phyloP scores from a whole-genome alignment of 2,329 filamentous ascomycete species.

The Endocalyx cinctus region DNA sequence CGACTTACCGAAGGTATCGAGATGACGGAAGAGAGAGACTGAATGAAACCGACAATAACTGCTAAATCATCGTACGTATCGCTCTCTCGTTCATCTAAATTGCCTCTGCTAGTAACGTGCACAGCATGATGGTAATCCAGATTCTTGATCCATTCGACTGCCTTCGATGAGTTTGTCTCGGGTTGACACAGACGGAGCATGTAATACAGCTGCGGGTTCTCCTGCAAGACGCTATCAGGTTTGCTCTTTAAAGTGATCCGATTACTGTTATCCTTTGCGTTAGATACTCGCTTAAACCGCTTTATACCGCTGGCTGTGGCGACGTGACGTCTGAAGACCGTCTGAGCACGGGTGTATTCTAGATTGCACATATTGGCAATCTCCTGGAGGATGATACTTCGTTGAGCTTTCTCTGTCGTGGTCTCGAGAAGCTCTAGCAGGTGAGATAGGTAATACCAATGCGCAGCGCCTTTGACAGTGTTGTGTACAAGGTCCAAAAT shows the following conservation, averaged over 20 bases:
- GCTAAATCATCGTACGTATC: slow-evolving; percentile 32
- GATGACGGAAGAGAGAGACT: slow-evolving; percentile 30
- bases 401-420: slow-evolving; percentile 24
- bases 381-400: slow-evolving; percentile 38
- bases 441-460: slow-evolving; percentile 36
- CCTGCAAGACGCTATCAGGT: slow-evolving; percentile 31
- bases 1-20: slow-evolving; percentile 33
- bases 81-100: slow-evolving; percentile 27
- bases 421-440: slow-evolving; percentile 31
- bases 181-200: slow-evolving; percentile 40
- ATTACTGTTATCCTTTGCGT: slow-evolving; percentile 31
- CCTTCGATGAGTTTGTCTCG: slow-evolving; percentile 28
- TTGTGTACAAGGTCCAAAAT: slow-evolving; percentile 37
- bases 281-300: slow-evolving; percentile 37
- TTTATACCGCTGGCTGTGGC: slow-evolving; percentile 30
- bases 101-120: slow-evolving; percentile 29
- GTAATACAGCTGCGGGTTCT: slow-evolving; percentile 37
- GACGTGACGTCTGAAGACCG: slow-evolving; percentile 35
- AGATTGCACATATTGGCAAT: slow-evolving; percentile 39
- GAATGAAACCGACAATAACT: slow-evolving; percentile 33
- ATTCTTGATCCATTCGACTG: slow-evolving; percentile 36
- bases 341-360: slow-evolving; percentile 35
- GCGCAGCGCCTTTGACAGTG: slow-evolving; percentile 28
- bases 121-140: slow-evolving; percentile 32
- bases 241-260: slow-evolving; percentile 37